Base-by-base conservation (phyloP, 169 alveolate genomes). In the Plasmodium blacklocki region DNA sequence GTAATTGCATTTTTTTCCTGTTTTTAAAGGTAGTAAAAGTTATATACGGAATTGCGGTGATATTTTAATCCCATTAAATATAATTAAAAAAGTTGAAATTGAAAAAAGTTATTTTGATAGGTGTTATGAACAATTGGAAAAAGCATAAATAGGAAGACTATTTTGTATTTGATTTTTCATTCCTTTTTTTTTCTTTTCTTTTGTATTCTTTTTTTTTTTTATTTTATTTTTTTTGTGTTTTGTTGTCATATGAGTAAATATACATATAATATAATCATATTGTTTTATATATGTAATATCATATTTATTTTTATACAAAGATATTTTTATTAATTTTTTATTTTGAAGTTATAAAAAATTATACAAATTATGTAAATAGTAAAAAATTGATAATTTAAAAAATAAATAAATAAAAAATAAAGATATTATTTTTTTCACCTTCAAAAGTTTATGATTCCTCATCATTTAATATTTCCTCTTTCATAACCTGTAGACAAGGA, bases 401-500 rank as follows among this genome's bases (percentile, higher is more conserved):
- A 32, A 26, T 2, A 26, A 26, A 26, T 26, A 4, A 32, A 32
- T 32, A 32, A 4, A 32, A 32, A 32, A 32, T 32, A 32, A 32
- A 32, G 45, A 32, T 32, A 32, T 32, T 32, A 2, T 32, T 32
- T 32, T 32, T 32, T 32, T 32, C 45, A 32, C 45, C 45, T 50
- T 78, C 7, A 43, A 54, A 49, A 12, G 3, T 68, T 67, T 62
- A 83, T 18, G 75, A 83, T 23, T 83, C 91, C 58, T 83, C 91
- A 29, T 83, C 91, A 62, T 83, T 83, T 32, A 83, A 68, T 54
- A 83, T 83, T 68, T 83, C 91, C 56, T 83, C 91, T 60, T 83
- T 83, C 91, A 83, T 83, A 68, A 83, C 73, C 91, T 83, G 70
- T 26, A 68, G 45, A 54, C 21, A 7, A 21, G 49, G 18, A 50